A percentile compares a stretch with the other conserved stretches of the same genome.
These are phyloP conservation scores for Plasmodium sp. DNA, from an alignment of 169 alveolate species.

Conservation along the genomic window DNA sequence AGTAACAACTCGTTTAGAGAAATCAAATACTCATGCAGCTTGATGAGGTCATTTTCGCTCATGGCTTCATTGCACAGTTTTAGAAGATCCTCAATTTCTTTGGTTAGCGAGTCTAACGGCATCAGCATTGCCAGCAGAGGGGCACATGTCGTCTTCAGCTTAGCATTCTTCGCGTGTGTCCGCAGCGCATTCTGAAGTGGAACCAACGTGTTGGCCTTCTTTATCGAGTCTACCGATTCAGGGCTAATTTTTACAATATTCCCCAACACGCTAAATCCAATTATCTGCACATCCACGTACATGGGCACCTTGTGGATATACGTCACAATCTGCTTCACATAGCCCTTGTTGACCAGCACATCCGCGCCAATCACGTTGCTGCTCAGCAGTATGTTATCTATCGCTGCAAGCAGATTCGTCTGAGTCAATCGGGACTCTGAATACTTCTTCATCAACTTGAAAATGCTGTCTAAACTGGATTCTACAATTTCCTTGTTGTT, in stretches of 20 bases:
- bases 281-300: conserved; percentile 89
- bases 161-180: conserved; percentile 88
- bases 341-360: conserved; percentile 83
- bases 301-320: conserved; percentile 88
- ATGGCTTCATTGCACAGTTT: conserved; percentile 84
- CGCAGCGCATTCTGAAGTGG: conserved; percentile 86
- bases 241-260: conserved; percentile 78
- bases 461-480: conserved; percentile 83
- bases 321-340: conserved; percentile 82
- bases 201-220: conserved; percentile 74
- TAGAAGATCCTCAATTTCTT: conserved; percentile 86
- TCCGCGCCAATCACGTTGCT: conserved; percentile 82
- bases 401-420: conserved; percentile 86
- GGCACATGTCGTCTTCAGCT: conserved; percentile 88
- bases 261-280: conserved; percentile 87
- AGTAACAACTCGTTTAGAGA: conserved; percentile 83
- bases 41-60: conserved; percentile 75
- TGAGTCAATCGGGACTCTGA: conserved; percentile 89
- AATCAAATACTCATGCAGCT: conserved; percentile 77
- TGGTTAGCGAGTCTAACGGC: conserved; percentile 91
- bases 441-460: conserved; percentile 88
- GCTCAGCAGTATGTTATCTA: conserved; percentile 81
- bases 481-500: conserved; percentile 76
- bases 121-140: conserved; percentile 90
- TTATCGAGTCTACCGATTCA: conserved; percentile 77